Evolutionary conservation across 148 eudicot species (phyloP), one percentile per base, ranked within the genome.

Genomic region (Rhododendron williamsianum): DNA sequence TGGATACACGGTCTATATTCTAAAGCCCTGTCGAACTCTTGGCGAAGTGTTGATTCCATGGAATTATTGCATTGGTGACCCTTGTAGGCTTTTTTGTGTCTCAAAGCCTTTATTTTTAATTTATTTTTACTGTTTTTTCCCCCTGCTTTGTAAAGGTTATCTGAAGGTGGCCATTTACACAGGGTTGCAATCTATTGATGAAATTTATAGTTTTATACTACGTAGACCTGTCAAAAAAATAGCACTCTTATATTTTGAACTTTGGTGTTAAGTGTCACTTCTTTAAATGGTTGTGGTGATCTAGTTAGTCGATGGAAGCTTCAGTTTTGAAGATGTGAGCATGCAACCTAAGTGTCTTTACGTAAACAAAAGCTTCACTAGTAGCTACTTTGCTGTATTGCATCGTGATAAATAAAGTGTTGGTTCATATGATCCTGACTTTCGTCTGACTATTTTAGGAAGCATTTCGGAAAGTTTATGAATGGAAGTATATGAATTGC

Each of bases 401-500:
- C 30, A 51, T 25, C 21, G 33, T 36, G 12, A 30, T 67, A 72
- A 15, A 36, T 5, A 25, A 76, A 38, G 3, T 33, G 35, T 33
- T 25, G 6, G 21, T 81, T 49, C 30, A 18, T 46, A 30, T 63
- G 79, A 46, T 67, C 38, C 81, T 86, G 49, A 86, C 54, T 56
- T 10, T 30, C 11, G 33, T 38, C 9, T 85, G 9, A 43, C 49
- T 73, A 51, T 77, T 81, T 74, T 83, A 97, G 99, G 96, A 95
- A 89, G 87, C 91, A 85, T 95, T 92, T 77, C 86, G 94, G 82
- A 97, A 95, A 88, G 98, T 97, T 85, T 94, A 95, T 91, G 94
- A 92, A 78, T 97, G 99, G 99, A 97, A 97, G 91, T 97, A 83
- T 86, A 92, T 97, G 77, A 92, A 93, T 69, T 97, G 99, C 86